These are phyloP conservation scores for Stephania japonica DNA, from an alignment of 164 flowering plant species.

Conservation along the genomic window DNA sequence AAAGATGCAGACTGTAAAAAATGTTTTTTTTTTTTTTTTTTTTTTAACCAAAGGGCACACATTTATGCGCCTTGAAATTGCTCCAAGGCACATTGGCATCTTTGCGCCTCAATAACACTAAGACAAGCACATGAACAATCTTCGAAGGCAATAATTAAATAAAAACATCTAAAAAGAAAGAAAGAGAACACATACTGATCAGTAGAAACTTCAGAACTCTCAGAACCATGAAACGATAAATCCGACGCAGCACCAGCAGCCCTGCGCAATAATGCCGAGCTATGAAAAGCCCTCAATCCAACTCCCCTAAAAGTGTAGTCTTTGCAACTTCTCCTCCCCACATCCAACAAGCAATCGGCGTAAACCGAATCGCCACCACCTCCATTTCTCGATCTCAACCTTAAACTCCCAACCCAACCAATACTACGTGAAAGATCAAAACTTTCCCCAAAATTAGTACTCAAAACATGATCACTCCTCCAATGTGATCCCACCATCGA, in stretches of 20 bases:
- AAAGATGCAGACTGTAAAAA: too few relatives aligned
- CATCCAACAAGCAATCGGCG: slow-evolving; percentile 36
- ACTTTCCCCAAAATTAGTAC: slow-evolving; percentile 21
- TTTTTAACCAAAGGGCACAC: too few relatives aligned
- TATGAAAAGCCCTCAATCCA: slow-evolving; percentile 21
- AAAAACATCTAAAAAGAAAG: background rate
- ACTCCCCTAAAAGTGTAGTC: slow-evolving; percentile 12
- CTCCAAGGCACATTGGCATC: too few relatives aligned
- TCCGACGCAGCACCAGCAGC: slow-evolving; percentile 53
- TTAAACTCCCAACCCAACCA: slow-evolving; percentile 27
- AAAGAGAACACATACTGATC: slow-evolving; percentile 41
- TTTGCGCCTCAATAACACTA: too few relatives aligned
- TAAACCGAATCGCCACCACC: slow-evolving; percentile 23
- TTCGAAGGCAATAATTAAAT: background rate
- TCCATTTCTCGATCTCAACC: slow-evolving; percentile 37
- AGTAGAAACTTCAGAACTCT: slow-evolving; percentile 30
- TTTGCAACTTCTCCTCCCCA: slow-evolving; percentile 18
- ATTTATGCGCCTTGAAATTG: too few relatives aligned
- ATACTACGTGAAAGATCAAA: slow-evolving; percentile 33
- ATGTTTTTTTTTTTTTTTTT: too few relatives aligned
- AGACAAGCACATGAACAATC: too few relatives aligned
- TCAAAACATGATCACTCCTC: slow-evolving; percentile 27
- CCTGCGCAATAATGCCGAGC: slow-evolving; percentile 26
- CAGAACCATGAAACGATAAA: slow-evolving; percentile 43
- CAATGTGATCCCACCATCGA: slow-evolving; percentile 19